Evolutionary conservation across 208 protist species (phyloP), one percentile per base, ranked within the genome.

Genomic region (Trypanosomatidae sp.): DNA sequence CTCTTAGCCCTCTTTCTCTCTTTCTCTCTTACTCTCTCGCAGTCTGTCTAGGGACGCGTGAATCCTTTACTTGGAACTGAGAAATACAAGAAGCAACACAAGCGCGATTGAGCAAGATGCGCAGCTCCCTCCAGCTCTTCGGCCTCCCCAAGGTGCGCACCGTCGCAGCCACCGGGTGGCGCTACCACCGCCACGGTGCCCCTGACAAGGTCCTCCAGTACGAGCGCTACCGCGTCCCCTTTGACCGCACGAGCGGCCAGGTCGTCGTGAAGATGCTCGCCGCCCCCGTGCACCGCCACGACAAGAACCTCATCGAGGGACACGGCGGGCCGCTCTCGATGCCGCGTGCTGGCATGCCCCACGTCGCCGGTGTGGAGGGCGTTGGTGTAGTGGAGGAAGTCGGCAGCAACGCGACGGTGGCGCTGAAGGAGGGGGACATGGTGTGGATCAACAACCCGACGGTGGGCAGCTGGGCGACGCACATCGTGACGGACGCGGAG

Each of bases 301-400:
- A 99, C 79, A 92, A 98, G 66, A 99, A 98, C 78, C 80, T 98
- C 41, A 94, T 99, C 67, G 85, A 98, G 62, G 98, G 98, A 8
- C 81, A 89, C 43, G 95, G 93, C 65, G 88, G 83, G 0, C 84
- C n/a, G n/a, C n/a, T n/a, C n/a, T n/a, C n/a, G n/a, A n/a, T n/a
- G n/a, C n/a, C n/a, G n/a, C n/a, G n/a, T n/a, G n/a, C n/a, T n/a
- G n/a, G n/a, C n/a, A n/a, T n/a, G n/a, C n/a, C n/a, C n/a, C n/a
- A n/a, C n/a, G n/a, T n/a, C 25, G 96, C 85, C 50, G 97, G 98
- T 43, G 93, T 93, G 39, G 98, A 99, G 79, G 98, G 98, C 70
- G 95, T 99, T 10, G 97, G 95, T 28, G 87, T 97, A n/a, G 96
- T 99, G 17, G 92, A 98, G 77, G 91, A 97, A 62, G 98, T 98